These are phyloP conservation scores for Fusarium sp. DNA, from an alignment of 2,329 filamentous ascomycete species.

Conservation along the genomic window DNA sequence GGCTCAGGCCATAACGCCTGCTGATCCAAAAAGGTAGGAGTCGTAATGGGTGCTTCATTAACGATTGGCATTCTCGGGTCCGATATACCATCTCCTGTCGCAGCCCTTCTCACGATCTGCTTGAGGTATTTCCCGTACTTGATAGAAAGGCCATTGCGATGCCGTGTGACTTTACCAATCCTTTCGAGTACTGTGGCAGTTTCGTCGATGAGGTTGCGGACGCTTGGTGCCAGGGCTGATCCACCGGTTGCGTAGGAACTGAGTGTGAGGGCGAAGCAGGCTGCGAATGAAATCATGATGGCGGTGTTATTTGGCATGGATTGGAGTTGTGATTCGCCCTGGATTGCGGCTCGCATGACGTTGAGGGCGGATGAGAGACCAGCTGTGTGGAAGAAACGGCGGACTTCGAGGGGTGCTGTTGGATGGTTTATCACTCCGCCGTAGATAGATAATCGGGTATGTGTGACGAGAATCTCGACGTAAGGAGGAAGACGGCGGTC, in stretches of 20 bases:
- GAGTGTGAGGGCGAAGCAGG: slow-evolving; percentile 73
- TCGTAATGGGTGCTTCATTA: slow-evolving; percentile 31
- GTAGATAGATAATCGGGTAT: slow-evolving; percentile 79
- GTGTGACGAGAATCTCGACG: slow-evolving; percentile 77
- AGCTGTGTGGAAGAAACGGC: slow-evolving; percentile 76
- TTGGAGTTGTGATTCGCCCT: slow-evolving; percentile 73
- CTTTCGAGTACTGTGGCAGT: slow-evolving; percentile 74
- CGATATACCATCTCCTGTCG: slow-evolving; percentile 27
- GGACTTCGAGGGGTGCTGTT: slow-evolving; percentile 74
- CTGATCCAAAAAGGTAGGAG: slow-evolving; percentile 43
- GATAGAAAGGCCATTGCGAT: slow-evolving; percentile 72
- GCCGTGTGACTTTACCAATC: slow-evolving; percentile 71
- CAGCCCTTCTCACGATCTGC: slow-evolving; percentile 54
- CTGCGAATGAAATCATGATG: slow-evolving; percentile 81
- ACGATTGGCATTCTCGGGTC: slow-evolving; percentile 26
- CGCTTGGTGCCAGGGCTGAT: slow-evolving; percentile 69
- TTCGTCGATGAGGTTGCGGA: slow-evolving; percentile 72
- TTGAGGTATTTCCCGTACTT: slow-evolving; percentile 59
- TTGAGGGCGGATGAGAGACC: slow-evolving; percentile 78
- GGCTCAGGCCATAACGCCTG: slow-evolving; percentile 57
- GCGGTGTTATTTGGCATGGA: slow-evolving; percentile 84
- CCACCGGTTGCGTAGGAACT: slow-evolving; percentile 67
- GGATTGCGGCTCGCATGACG: slow-evolving; percentile 77
- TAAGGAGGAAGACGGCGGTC: slow-evolving; percentile 72
- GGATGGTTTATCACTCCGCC: slow-evolving; percentile 79